Base-by-base conservation (phyloP, 2,329 filamentous ascomycete genomes). In the Scedosporium boydii region DNA sequence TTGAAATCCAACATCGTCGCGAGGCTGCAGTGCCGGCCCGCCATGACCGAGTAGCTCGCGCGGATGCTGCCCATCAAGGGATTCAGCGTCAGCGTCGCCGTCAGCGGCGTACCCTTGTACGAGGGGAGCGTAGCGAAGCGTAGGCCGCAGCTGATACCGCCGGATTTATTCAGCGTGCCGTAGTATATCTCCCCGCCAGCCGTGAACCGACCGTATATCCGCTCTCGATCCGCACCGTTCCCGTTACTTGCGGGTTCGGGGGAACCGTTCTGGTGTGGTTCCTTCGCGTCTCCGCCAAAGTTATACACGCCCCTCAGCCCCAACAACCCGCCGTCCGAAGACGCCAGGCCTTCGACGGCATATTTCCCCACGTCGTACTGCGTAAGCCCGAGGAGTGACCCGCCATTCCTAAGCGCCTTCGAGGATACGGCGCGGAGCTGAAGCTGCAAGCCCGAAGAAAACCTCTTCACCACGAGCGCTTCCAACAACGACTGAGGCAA, bases 1-100 rank as follows among this genome's bases (percentile, higher is more conserved):
- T 99, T 99, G 76, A 99, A 99, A 71, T 96, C 92, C 76, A 98
- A 93, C 59, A 89, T 87, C 23, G 92, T 96, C 66, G 92, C 95
- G 59, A 99, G 82, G 10, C 91, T 90, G 67, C 96, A 85, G 69
- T 91, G 86, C 41, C 84, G 84, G 3, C 91, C 91, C 1, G 93
- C 93, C 70, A 91, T 89, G 58, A 98, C 90, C 0, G 95, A 90
- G 73, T 99, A 99, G 16, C 87, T 96, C 42, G 92, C 91, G 63
- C 89, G 93, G 64, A 99, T 82, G 70, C 91, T 96, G 18, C 95
- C 95, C 85, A 97, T 97, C 58, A 99, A 79, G 3, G 95, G 95
- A 68, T 96, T 98, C 58, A 97, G 75, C 6, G 93, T 98, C 68
- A 98, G 78, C 1, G 95, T 97, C 70, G 96, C 91, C 6, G 93